These are phyloP conservation scores for Lentinula lateritia DNA, from an alignment of 768 basidiomycete genomes.

Conservation along the genomic window DNA sequence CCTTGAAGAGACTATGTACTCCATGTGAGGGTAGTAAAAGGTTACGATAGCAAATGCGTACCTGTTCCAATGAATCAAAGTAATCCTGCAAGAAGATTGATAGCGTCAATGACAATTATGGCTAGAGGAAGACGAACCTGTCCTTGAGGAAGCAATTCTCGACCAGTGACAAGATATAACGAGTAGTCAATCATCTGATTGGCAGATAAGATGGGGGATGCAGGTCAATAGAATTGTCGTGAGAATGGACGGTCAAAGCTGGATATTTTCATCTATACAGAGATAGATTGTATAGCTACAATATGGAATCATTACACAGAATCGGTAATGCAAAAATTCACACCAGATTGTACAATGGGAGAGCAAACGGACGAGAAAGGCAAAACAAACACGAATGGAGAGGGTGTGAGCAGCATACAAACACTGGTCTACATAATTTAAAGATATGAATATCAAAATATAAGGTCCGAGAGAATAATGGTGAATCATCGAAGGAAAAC, in stretches of 20 bases:
- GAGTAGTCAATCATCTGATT: slow-evolving; percentile 48
- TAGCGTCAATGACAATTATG: neutral
- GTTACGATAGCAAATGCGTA: slow-evolving; percentile 17
- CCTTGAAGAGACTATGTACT: slow-evolving; percentile 64
- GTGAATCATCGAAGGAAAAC: neutral
- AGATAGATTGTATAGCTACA: neutral
- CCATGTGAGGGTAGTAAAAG: neutral
- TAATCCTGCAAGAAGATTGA: slow-evolving; percentile 44
- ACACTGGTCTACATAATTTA: no score
- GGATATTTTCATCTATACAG: neutral
- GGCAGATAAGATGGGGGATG: neutral
- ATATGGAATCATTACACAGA: no score
- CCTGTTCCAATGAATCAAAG: slow-evolving; percentile 70
- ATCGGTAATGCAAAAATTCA: no score
- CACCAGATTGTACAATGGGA: neutral
- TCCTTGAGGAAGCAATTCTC: slow-evolving; percentile 68
- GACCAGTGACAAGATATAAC: slow-evolving; percentile 84
- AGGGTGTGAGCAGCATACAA: neutral
- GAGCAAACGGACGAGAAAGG: neutral
- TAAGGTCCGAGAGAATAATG: no score
- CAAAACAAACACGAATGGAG: neutral
- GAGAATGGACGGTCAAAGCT: no score
- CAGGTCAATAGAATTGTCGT: no score
- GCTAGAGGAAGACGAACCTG: slow-evolving; percentile 42
- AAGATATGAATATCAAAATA: no score